phyloP scores from a whole-genome alignment of 495 filamentous ascomycete species.

The Lichina pygmaea region DNA sequence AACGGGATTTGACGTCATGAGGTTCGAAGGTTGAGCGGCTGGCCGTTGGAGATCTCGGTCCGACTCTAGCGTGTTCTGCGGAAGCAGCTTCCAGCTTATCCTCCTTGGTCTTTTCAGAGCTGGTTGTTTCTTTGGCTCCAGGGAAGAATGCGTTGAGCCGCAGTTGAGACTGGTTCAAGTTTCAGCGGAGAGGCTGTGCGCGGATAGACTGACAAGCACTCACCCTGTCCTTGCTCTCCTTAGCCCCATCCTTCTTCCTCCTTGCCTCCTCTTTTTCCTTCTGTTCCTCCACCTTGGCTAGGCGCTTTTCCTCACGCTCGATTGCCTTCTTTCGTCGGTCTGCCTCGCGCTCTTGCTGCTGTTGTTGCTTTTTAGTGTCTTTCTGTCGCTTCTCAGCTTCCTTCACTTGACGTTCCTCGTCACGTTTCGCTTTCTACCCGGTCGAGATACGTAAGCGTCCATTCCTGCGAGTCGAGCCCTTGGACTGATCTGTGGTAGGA shows the following conservation, averaged over 20 bases:
- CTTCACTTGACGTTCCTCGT: conserved; percentile 1
- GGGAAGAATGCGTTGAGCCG: conserved; percentile 34
- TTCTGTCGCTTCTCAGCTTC: conserved; percentile 1
- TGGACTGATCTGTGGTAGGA: no score
- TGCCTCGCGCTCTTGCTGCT: background rate
- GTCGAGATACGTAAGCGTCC: background rate
- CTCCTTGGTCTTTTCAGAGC: conserved; percentile 5
- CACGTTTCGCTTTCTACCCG: conserved; percentile 2
- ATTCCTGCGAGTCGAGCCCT: background rate
- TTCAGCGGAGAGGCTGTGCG: conserved; percentile 2
- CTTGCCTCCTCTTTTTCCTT: conserved; percentile 8
- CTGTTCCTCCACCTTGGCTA: background rate
- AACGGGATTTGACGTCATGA: conserved; percentile 4
- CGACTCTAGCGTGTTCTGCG: no score
- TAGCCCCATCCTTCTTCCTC: conserved; percentile 49
- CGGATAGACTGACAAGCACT: conserved; percentile 8
- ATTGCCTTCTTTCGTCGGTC: background rate
- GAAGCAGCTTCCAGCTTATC: background rate
- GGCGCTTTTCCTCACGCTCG: no score
- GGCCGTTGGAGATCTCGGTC: background rate
- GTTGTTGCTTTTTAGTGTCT: background rate
- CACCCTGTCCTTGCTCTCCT: conserved; percentile 45
- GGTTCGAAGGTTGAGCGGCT: conserved; percentile 5
- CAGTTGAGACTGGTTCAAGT: conserved; percentile 21
- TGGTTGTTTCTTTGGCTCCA: conserved; percentile 14